Evolutionary conservation across 352 stramenopile genomes (phyloP).

Genomic region (Globisporangium spinosum): DNA sequence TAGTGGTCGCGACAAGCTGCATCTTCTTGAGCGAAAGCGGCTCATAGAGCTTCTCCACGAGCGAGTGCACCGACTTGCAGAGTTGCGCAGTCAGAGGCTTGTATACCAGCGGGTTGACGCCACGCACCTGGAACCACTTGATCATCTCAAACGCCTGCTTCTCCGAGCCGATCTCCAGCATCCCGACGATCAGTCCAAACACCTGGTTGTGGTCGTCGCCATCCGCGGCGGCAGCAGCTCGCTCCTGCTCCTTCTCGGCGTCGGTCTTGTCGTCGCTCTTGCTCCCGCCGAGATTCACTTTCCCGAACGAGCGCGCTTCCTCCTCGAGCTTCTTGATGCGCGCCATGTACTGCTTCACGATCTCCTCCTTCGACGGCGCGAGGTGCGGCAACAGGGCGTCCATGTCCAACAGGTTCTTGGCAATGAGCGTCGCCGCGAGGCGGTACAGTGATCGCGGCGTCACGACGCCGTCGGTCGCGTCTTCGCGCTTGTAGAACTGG

Average conservation of each 20-base stretch:
- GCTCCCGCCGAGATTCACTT: constrained; percentile 57
- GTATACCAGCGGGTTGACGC: constrained; percentile 65
- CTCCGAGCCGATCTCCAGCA: constrained; percentile 70
- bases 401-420: constrained; percentile 73
- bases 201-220: constrained; percentile 65
- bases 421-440: constrained; percentile 83
- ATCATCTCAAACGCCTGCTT: constrained; percentile 78
- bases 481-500: constrained; percentile 80
- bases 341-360: constrained; percentile 38
- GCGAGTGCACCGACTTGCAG: constrained; percentile 60
- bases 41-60: constrained; percentile 54
- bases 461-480: constrained; percentile 26
- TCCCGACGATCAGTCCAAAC: constrained; percentile 74
- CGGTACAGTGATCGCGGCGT: constrained; percentile 79
- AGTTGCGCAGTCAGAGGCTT: constrained; percentile 60
- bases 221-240: constrained; percentile 24
- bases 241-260: constrained; percentile 14
- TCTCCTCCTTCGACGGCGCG: constrained; percentile 58
- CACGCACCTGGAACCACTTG: constrained; percentile 62
- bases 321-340: constrained; percentile 47
- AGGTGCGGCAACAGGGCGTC: constrained; percentile 80
- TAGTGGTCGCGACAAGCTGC: constrained; percentile 25
- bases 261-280: constrained; percentile 37
- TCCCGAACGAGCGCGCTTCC: constrained; percentile 61
- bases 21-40: constrained; percentile 54